These are phyloP conservation scores for Raddia distichophylla DNA, from an alignment of 176 grass and related monocot species.

Conservation along the genomic window DNA sequence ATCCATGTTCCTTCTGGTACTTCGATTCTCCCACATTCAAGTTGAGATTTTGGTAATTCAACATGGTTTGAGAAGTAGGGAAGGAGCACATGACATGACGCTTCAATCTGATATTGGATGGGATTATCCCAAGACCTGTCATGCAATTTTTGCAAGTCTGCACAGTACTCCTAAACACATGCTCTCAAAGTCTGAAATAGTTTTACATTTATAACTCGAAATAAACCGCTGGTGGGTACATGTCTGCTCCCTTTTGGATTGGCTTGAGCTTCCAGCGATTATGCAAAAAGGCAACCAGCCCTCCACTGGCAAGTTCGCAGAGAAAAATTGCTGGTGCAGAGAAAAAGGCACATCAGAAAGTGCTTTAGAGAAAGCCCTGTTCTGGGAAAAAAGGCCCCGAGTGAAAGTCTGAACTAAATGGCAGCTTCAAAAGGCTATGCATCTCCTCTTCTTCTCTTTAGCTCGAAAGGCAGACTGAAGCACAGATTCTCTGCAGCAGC, in stretches of 20 bases:
- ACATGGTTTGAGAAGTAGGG: not conserved
- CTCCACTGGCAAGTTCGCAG: conserved; percentile 27
- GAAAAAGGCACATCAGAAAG: conserved; percentile 40
- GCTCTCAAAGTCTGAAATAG: not conserved
- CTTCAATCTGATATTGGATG: not conserved
- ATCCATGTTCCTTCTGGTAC: too few species aligned
- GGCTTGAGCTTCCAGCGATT: conserved; percentile 1
- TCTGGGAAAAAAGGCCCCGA: conserved; percentile 28
- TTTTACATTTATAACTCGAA: not conserved
- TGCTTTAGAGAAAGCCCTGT: conserved; percentile 54
- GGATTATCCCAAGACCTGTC: not conserved
- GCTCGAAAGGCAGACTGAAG: conserved; percentile 26
- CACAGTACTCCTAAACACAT: not conserved
- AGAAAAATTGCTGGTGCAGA: conserved; percentile 31
- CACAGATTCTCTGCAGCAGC: conserved; percentile 44
- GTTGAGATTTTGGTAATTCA: not conserved
- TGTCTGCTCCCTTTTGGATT: conserved; percentile 10
- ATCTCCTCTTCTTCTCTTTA: not conserved
- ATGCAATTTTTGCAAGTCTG: not conserved
- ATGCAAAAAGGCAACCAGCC: conserved; percentile 27
- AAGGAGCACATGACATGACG: too few species aligned
- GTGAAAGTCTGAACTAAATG: conserved; percentile 38
- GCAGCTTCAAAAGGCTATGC: conserved; percentile 44
- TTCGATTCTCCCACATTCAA: not conserved
- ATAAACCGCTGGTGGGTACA: not conserved